These are phyloP conservation scores for Forsythia suspensa DNA, from an alignment of 257 asterid genomes.

Conservation along the genomic window DNA sequence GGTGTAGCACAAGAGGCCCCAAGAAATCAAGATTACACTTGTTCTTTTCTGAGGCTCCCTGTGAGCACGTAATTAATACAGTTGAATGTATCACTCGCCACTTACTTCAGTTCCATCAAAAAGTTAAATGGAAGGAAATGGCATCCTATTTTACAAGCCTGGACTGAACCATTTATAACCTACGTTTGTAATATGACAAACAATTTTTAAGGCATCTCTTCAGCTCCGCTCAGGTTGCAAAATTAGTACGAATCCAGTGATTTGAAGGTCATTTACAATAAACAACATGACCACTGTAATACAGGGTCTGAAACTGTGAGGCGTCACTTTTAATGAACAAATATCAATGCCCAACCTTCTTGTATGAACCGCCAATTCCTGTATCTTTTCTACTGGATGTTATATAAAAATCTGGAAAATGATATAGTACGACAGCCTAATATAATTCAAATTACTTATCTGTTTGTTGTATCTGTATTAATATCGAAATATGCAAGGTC, in stretches of 20 bases:
- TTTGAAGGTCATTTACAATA: not conserved
- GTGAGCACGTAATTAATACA: not conserved
- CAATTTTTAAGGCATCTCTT: not conserved
- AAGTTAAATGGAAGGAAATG: not conserved
- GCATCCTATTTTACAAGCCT: not conserved
- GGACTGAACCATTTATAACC: not conserved
- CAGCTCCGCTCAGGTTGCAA: not conserved
- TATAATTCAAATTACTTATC: not conserved
- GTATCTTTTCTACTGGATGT: not conserved
- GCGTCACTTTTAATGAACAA: not conserved
- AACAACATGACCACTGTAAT: not conserved
- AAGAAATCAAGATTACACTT: not conserved
- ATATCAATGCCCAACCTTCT: not conserved
- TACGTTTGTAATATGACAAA: not conserved
- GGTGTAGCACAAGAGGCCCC: not conserved
- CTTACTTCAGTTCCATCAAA: not conserved
- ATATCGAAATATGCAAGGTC: not conserved
- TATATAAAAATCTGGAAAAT: not conserved
- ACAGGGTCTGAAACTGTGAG: not conserved
- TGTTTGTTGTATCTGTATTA: not conserved
- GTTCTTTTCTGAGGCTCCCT: not conserved
- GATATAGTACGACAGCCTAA: not conserved
- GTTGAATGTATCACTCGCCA: not conserved
- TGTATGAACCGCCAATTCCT: not conserved
- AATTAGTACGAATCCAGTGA: not conserved